A percentile compares a stretch with the other conserved stretches of the same genome.
Evolutionary conservation across 306 rosid species (phyloP).

Genomic region (Erythrophleum fordii): DNA sequence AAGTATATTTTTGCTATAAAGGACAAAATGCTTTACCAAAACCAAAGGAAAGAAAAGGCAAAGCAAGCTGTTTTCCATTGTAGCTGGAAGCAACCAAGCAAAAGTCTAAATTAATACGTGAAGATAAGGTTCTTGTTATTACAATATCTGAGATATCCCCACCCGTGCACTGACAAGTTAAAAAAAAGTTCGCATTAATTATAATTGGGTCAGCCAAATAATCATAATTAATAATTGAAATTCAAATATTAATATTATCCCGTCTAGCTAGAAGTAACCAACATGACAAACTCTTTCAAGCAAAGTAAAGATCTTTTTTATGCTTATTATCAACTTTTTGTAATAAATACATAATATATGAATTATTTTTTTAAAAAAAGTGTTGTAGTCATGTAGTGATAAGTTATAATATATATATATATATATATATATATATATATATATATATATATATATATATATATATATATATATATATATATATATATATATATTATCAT

Average conservation of each 20-base stretch:
- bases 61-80: background rate
- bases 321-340: no score
- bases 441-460: no score
- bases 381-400: no score
- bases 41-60: background rate
- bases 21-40: background rate
- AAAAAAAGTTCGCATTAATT: background rate
- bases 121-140: background rate
- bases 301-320: no score
- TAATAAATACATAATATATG: no score
- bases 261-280: background rate
- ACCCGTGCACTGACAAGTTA: background rate
- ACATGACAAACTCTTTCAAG: background rate
- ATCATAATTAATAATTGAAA: background rate
- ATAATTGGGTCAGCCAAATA: background rate
- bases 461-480: no score
- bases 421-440: no score
- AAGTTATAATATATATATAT: no score
- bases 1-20: background rate
- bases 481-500: no score
- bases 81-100: background rate
- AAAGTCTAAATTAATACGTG: background rate
- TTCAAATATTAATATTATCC: background rate
- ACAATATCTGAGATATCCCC: background rate
- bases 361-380: no score